phyloP scores from a whole-genome alignment of 106 monocot genomes.

The Chionographis japonica region DNA sequence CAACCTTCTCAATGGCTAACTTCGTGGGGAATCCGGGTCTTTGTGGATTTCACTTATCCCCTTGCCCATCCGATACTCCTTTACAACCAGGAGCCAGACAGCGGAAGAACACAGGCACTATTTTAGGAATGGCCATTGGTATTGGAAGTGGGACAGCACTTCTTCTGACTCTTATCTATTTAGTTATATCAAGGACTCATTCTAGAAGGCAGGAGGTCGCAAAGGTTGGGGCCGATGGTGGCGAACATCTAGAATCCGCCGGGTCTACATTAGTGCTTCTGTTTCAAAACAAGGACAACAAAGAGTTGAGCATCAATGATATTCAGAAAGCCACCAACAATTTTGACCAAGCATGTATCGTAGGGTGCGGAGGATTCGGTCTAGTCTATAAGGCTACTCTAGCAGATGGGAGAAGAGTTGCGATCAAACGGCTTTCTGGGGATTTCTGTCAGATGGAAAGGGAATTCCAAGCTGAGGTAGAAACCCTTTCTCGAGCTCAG shows the following conservation, averaged over 20 bases:
- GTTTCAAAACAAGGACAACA: slow-evolving; percentile 52
- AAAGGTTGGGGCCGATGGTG: background rate
- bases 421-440: slow-evolving; percentile 70
- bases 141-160: slow-evolving; percentile 37
- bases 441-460: slow-evolving; percentile 68
- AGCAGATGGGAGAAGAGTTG: slow-evolving; percentile 43
- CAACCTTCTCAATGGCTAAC: slow-evolving; percentile 36
- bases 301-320: slow-evolving; percentile 33
- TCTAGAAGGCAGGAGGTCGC: too few relatives aligned
- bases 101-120: slow-evolving; percentile 31
- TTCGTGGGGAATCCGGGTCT: slow-evolving; percentile 71
- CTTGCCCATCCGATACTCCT: slow-evolving; percentile 7
- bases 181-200: too few relatives aligned
- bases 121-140: slow-evolving; percentile 28
- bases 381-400: slow-evolving; percentile 60
- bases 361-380: slow-evolving; percentile 76
- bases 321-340: slow-evolving; percentile 51
- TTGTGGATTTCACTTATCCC: slow-evolving; percentile 24
- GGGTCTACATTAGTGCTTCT: slow-evolving; percentile 45
- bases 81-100: background rate
- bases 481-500: slow-evolving; percentile 59
- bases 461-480: slow-evolving; percentile 75
- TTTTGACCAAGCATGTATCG: slow-evolving; percentile 52
- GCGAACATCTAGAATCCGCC: slow-evolving; percentile 13
- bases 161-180: slow-evolving; percentile 1